Evolutionary conservation across 371 early-diverging fungal species (phyloP), one percentile per base, ranked within the genome.

Genomic region (Mucor racemosus): DNA sequence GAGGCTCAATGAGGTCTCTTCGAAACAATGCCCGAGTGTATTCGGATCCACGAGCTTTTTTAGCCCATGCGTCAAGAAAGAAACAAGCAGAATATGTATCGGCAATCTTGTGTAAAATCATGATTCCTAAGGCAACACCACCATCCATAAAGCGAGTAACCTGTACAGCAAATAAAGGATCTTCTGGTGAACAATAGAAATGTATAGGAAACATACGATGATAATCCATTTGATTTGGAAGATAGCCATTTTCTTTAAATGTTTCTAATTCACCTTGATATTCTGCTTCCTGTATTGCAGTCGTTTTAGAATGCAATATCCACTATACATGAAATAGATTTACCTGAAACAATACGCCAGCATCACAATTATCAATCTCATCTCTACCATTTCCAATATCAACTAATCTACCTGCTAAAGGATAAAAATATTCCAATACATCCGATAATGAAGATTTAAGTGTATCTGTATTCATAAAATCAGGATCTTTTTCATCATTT

Each of bases 181-280:
- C 79, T 41, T 73, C 58, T 3, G 71, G 46, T 0, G 70, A 66
- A 14, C 67, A 67, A 35, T 79, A 79, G 46, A 79, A 79, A 41
- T 79, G 79, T n/a, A 79, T 76, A 26, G 79, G 77, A 41, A 79
- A 76, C 68, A 79, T 67, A 39, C 64, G 71, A 42, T 79, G 77
- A 53, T 79, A 79, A 42, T 79, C 79, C 68, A 79, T 66, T 48
- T 75, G 75, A 56, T 50, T 74, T 0, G 79, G 77, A 15, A 79
- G 36, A 61, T 79, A 79, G 7, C 79, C 79, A 31, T 65, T 58
- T 31, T 64, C 40, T 44, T 50, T 64, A 44, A 73, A 76, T 3
- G 31, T 48, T 21, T 64, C 66, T 17, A 79, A 54, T 13, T 64
- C 64, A 1, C 65, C 67, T 36, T 67, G 55, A 34, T 79, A 79